Conservation (phyloP, 2,329 filamentous ascomycete genomes). For the Bipolaris gigantea region DNA sequence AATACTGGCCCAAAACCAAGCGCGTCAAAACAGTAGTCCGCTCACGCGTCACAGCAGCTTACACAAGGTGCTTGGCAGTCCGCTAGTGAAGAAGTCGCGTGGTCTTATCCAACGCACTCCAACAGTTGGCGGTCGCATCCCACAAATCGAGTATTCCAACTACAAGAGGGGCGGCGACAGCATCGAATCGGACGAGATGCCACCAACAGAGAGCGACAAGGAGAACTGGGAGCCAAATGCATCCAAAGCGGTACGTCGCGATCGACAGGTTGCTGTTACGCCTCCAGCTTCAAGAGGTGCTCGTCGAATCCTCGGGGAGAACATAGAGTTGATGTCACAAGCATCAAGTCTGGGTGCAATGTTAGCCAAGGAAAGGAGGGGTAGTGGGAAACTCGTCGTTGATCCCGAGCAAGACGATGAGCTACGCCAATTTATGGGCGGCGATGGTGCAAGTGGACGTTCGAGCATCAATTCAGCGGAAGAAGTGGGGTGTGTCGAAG, state of each 20-base stretch:
- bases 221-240: constrained; percentile 76
- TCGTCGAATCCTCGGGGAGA: constrained; percentile 54
- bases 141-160: constrained; percentile 24
- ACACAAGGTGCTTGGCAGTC: constrained; percentile 33
- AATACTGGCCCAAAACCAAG: constrained; percentile 56
- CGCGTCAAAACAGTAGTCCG: constrained; percentile 67
- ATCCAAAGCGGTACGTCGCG: constrained; percentile 34
- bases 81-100: constrained; percentile 42
- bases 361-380: constrained; percentile 38
- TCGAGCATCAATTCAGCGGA: constrained; percentile 53
- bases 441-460: constrained; percentile 61
- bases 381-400: constrained; percentile 33
- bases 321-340: constrained; percentile 46
- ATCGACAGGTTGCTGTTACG: constrained; percentile 28
- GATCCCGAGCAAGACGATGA: constrained; percentile 61
- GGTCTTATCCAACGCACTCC: constrained; percentile 41
- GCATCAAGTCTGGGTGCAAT: constrained; percentile 43
- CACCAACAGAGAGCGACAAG: constrained; percentile 81
- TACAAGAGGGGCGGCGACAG: constrained; percentile 25
- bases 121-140: constrained; percentile 41
- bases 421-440: constrained; percentile 72
- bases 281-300: constrained; percentile 36
- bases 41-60: constrained; percentile 32
- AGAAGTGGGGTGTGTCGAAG: constrained; percentile 86
- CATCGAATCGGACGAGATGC: constrained; percentile 52